Percentiles rank a stretch among this genome's conserved stretches.
Evolutionary conservation across 371 early-diverging fungal genomes (phyloP).

Genomic region (Parasitella parasitica): DNA sequence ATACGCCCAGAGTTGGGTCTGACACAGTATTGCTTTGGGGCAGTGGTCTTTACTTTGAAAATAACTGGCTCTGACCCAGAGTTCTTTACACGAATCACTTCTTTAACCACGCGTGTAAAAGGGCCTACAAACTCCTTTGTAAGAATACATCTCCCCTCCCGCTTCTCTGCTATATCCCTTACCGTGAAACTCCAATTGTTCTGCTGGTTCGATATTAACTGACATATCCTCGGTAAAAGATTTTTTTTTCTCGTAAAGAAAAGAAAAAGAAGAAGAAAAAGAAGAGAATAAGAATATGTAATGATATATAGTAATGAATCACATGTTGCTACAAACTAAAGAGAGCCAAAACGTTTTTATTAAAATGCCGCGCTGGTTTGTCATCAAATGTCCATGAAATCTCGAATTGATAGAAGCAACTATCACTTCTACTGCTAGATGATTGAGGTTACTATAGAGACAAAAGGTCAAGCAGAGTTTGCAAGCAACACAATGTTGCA

Average conservation of each 20-base stretch:
- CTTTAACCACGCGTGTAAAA: slow-evolving; percentile 66
- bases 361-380: not conserved
- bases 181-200: slow-evolving; percentile 61
- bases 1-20: slow-evolving; percentile 93
- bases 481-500: too few species aligned
- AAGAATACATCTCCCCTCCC: not conserved
- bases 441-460: too few species aligned
- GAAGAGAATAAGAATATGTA: not conserved
- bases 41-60: slow-evolving; percentile 98
- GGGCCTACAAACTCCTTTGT: slow-evolving; percentile 57
- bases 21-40: slow-evolving; percentile 96
- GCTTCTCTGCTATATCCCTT: slow-evolving; percentile 15
- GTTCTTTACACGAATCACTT: slow-evolving; percentile 70
- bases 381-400: too few species aligned
- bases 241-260: not conserved
- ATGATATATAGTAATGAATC: not conserved
- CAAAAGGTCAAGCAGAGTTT: too few species aligned
- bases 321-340: not conserved
- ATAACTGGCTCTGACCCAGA: slow-evolving; percentile 66
- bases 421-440: too few species aligned
- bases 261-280: not conserved
- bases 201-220: slow-evolving; percentile 53
- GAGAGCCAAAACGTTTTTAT: not conserved
- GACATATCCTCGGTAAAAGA: slow-evolving; percentile 42
- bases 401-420: too few species aligned